A percentile compares a stretch with the other conserved stretches of the same genome.
Evolutionary conservation across 345 rosid species (phyloP).

Genomic region (Corchorus capsularis): DNA sequence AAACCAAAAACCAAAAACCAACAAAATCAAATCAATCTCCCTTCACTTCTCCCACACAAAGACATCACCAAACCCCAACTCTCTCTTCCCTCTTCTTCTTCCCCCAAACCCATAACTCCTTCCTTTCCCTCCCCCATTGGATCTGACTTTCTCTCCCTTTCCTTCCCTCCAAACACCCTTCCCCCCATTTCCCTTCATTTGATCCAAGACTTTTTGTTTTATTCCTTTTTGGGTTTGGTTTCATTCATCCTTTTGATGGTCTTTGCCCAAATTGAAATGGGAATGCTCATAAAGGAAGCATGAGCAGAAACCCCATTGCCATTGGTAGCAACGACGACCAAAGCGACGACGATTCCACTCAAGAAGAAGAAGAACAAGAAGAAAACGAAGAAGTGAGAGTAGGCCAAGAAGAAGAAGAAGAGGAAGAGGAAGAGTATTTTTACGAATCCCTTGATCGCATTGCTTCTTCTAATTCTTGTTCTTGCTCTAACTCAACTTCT

Average conservation of each 20-base stretch:
- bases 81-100: conserved; percentile 35
- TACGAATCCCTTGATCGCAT: conserved; percentile 85
- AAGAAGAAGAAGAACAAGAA: conserved; percentile 40
- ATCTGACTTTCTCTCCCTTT: conserved; percentile 37
- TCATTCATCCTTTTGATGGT: conserved; percentile 10
- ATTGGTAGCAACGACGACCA: conserved; percentile 30
- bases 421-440: conserved; percentile 60
- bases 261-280: conserved; percentile 37
- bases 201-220: conserved; percentile 14
- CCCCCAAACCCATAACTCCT: conserved; percentile 24
- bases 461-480: conserved; percentile 47
- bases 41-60: conserved; percentile 28
- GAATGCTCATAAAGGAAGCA: conserved; percentile 46
- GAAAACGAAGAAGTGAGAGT: conserved; percentile 21
- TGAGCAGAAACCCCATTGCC: conserved; percentile 34
- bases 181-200: background rate
- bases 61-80: conserved; percentile 40
- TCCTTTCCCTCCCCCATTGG: conserved; percentile 27
- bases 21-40: conserved; percentile 22
- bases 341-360: background rate
- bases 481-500: conserved; percentile 70
- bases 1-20: conserved; percentile 10
- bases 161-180: conserved; percentile 13
- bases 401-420: conserved; percentile 33
- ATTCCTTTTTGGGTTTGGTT: conserved; percentile 16